Conservation (phyloP, 1,139 yeast genomes). For the Taiozyma onychis region DNA sequence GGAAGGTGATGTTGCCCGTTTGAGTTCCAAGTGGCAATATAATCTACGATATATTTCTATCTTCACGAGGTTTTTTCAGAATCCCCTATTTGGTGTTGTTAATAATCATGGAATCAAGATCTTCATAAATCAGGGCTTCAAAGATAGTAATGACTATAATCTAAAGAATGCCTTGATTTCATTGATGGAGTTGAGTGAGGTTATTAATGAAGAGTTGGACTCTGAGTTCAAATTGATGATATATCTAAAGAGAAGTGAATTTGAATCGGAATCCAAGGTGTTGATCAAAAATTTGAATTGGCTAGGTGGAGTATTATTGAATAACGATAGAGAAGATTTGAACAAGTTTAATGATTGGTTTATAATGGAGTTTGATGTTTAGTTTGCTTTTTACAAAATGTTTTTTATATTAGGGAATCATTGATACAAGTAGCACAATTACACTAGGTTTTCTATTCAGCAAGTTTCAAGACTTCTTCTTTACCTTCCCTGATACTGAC, state of each 20-base stretch:
- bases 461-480: conserved; percentile 37
- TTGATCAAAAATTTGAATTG: conserved; percentile 22
- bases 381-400: background rate
- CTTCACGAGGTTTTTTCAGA: conserved; percentile 14
- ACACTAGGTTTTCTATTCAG: background rate
- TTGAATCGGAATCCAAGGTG: conserved; percentile 20
- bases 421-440: background rate
- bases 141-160: conserved; percentile 15
- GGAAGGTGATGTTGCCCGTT: conserved; percentile 14
- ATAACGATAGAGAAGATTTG: conserved; percentile 15
- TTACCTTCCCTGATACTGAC: conserved; percentile 62
- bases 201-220: conserved; percentile 8
- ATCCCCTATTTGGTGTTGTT: conserved; percentile 20
- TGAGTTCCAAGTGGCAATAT: conserved; percentile 3
- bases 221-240: conserved; percentile 13
- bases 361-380: conserved; percentile 24
- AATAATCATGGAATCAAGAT: conserved; percentile 12
- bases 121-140: conserved; percentile 19
- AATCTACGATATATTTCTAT: conserved; percentile 16
- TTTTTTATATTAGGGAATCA: background rate
- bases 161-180: conserved; percentile 21
- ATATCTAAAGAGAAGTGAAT: conserved; percentile 16
- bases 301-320: conserved; percentile 21
- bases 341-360: conserved; percentile 23
- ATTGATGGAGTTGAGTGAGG: conserved; percentile 20